phyloP scores from a whole-genome alignment of 2,329 filamentous ascomycete species.

The Myriosclerotinia scirpicola region DNA sequence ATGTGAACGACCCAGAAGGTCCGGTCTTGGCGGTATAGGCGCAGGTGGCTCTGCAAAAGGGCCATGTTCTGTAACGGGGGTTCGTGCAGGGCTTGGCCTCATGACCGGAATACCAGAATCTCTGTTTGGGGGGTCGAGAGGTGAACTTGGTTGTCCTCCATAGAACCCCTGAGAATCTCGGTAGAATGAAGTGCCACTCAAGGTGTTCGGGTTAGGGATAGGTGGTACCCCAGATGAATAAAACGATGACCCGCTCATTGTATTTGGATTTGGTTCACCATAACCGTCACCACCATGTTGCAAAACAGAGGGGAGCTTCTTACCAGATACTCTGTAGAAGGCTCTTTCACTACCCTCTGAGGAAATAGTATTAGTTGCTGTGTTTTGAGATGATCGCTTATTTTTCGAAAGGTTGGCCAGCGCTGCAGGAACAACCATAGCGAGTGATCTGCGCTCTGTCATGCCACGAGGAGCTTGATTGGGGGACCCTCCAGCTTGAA shows the following conservation, averaged over 20 bases:
- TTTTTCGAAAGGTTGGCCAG: slow-evolving; percentile 48
- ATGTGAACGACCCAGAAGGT: slow-evolving; percentile 45
- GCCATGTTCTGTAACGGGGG: slow-evolving; percentile 57
- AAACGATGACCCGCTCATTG: slow-evolving; percentile 53
- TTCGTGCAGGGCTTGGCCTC: slow-evolving; percentile 64
- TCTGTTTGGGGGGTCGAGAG: slow-evolving; percentile 39
- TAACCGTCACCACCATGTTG: slow-evolving; percentile 64
- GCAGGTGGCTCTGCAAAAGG: slow-evolving; percentile 42
- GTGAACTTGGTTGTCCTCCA: slow-evolving; percentile 34
- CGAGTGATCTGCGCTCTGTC: slow-evolving; percentile 48
- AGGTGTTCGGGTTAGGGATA: slow-evolving; percentile 38
- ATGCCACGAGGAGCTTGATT: slow-evolving; percentile 42
- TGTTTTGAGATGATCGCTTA: slow-evolving; percentile 36
- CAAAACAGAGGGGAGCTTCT: slow-evolving; percentile 63
- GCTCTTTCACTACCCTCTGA: slow-evolving; percentile 52
- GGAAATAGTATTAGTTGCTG: slow-evolving; percentile 38
- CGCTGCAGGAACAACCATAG: slow-evolving; percentile 51
- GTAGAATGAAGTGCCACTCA: slow-evolving; percentile 54
- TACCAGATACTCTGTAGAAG: slow-evolving; percentile 65
- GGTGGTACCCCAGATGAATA: slow-evolving; percentile 40
- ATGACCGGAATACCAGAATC: slow-evolving; percentile 61
- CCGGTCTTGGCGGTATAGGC: slow-evolving; percentile 33
- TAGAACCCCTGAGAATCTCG: slow-evolving; percentile 52
- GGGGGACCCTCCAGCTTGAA: slow-evolving; percentile 33
- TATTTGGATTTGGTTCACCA: slow-evolving; percentile 42